Evolutionary conservation across 1,284 basidiomycete genomes (phyloP).

Genomic region (Ceratobasidium sp.): DNA sequence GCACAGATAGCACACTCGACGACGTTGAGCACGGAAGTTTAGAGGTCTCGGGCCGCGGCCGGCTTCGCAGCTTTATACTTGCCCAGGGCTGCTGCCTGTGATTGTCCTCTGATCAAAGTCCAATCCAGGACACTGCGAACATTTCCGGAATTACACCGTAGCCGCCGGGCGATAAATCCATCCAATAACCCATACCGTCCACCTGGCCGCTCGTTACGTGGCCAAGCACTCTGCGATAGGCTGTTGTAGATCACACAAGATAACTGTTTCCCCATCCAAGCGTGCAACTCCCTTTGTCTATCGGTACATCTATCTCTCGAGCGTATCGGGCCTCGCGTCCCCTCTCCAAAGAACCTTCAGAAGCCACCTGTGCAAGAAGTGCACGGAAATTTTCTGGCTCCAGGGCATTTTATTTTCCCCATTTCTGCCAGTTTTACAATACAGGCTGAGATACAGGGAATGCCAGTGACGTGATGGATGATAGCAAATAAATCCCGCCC

Average conservation of each 20-base stretch:
- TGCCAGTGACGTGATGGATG: too few species aligned
- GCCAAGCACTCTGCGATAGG: too few species aligned
- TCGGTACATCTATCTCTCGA: not conserved
- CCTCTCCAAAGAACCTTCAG: too few species aligned
- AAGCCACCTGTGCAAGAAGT: not conserved
- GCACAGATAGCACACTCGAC: too few species aligned
- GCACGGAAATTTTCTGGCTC: conserved; percentile 1
- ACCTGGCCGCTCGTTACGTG: too few species aligned
- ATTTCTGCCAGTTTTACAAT: not conserved
- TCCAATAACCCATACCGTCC: too few species aligned
- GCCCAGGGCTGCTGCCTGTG: conserved; percentile 14
- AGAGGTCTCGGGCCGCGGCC: not conserved
- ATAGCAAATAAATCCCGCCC: not conserved
- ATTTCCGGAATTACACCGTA: conserved; percentile 20
- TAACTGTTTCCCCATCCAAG: not conserved
- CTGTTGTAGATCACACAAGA: too few species aligned
- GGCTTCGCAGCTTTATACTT: not conserved
- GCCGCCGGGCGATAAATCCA: not conserved
- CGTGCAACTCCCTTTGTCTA: not conserved
- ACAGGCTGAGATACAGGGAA: not conserved
- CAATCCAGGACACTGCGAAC: conserved; percentile 7
- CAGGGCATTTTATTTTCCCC: not conserved
- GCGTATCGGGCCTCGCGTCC: conserved; percentile 9
- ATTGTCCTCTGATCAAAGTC: conserved; percentile 34
- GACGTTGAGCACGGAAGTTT: not conserved